Evolutionary conservation across 1,284 basidiomycete genomes (phyloP).

Genomic region (Somion occarium): DNA sequence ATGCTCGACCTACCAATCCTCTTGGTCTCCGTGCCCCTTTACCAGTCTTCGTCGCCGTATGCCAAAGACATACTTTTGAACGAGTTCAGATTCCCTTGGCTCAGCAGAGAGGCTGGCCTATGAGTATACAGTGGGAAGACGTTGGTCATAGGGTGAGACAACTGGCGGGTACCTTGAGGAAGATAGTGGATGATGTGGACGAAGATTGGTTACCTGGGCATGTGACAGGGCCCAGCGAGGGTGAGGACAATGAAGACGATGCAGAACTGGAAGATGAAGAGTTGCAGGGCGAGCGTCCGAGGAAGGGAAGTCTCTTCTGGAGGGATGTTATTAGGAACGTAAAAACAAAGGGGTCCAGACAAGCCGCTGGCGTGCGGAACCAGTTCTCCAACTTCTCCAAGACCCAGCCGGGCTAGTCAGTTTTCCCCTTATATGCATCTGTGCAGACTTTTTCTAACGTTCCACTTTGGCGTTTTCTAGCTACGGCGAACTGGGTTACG

Average conservation of each 20-base stretch:
- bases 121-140: constrained; percentile 55
- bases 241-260: constrained; percentile 13
- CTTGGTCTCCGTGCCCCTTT: constrained; percentile 64
- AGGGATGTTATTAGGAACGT: constrained; percentile 55
- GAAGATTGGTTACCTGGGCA: constrained; percentile 27
- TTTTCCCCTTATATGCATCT: constrained; percentile 15
- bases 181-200: constrained; percentile 45
- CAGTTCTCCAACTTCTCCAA: constrained; percentile 75
- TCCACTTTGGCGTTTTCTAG: constrained; percentile 30
- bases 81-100: constrained; percentile 65
- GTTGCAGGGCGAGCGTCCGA: constrained; percentile 29
- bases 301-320: constrained; percentile 61
- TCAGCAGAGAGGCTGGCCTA: constrained; percentile 67
- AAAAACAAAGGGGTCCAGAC: constrained; percentile 55
- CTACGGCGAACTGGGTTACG: constrained; percentile 75
- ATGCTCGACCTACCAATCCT: constrained; percentile 65
- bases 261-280: constrained; percentile 13
- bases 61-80: constrained; percentile 76
- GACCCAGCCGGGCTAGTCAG: constrained; percentile 80
- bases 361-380: constrained; percentile 59
- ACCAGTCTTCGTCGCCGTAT: constrained; percentile 56
- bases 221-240: no score
- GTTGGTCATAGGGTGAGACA: constrained; percentile 48
- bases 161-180: constrained; percentile 41
- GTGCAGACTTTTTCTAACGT: not conserved